A percentile compares a stretch with the other conserved stretches of the same genome.
These are phyloP conservation scores for Rhodotorula graminis DNA, from an alignment of 768 basidiomycete species.

Conservation along the genomic window DNA sequence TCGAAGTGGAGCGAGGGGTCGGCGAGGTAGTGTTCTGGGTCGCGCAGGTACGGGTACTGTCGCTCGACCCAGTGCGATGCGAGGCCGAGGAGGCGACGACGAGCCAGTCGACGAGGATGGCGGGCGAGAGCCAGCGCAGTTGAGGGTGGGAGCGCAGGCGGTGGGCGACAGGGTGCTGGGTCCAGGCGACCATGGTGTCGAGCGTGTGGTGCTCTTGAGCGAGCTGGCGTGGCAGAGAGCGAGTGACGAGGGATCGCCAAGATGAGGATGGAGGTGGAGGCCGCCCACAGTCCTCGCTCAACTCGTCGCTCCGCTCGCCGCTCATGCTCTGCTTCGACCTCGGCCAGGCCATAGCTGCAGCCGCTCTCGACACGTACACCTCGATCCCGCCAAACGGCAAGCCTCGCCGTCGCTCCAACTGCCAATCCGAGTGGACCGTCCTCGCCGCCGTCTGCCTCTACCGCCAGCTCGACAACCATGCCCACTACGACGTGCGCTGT, in stretches of 20 bases:
- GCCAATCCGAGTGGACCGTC: slow-evolving; percentile 47
- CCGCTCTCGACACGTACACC: slow-evolving; percentile 40
- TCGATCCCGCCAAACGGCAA: slow-evolving; percentile 44
- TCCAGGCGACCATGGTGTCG: neutral
- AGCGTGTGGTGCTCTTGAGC: neutral
- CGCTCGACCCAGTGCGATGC: slow-evolving; percentile 7
- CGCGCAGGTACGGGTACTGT: slow-evolving; percentile 23
- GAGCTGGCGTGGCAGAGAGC: too few species aligned
- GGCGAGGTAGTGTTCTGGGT: slow-evolving; percentile 7
- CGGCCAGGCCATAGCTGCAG: slow-evolving; percentile 37
- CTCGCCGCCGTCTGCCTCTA: slow-evolving; percentile 46
- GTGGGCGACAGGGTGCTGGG: neutral
- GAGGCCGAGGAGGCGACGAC: slow-evolving; percentile 4
- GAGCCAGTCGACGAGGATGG: slow-evolving; percentile 33
- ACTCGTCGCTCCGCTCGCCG: too few species aligned
- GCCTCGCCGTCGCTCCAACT: slow-evolving; percentile 44
- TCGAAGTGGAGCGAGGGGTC: slow-evolving; percentile 7
- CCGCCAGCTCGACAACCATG: neutral
- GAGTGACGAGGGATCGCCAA: neutral
- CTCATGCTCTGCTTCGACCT: neutral
- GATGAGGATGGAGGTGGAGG: neutral
- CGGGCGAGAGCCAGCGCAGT: slow-evolving; percentile 7
- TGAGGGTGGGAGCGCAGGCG: neutral
- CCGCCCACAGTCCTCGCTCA: neutral
- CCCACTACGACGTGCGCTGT: slow-evolving; percentile 34